Conservation (phyloP, 129 eudicot species). For the Helianthus tuberosus region DNA sequence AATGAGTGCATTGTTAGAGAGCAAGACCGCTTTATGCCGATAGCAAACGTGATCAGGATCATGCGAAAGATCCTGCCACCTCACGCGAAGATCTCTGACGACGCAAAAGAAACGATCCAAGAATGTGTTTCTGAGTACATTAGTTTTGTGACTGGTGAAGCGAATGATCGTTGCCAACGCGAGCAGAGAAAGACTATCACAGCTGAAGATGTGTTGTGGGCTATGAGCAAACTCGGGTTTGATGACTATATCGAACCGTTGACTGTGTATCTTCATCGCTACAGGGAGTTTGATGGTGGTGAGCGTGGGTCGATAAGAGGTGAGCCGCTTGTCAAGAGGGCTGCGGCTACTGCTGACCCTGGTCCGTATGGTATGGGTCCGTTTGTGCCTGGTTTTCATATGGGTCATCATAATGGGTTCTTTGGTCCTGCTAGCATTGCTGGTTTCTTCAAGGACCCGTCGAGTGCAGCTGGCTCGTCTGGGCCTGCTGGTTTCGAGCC, state of each 20-base stretch:
- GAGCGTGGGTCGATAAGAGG: slow-evolving; percentile 72
- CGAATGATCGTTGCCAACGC: slow-evolving; percentile 86
- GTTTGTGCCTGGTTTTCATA: slow-evolving; percentile 42
- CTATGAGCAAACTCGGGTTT: slow-evolving; percentile 91
- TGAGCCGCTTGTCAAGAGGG: slow-evolving; percentile 59
- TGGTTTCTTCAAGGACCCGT: slow-evolving; percentile 53
- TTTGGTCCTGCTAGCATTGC: slow-evolving; percentile 48
- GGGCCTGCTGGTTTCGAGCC: slow-evolving; percentile 31
- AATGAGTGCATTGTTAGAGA: slow-evolving; percentile 81
- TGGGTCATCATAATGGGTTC: slow-evolving; percentile 42
- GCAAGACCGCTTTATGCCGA: slow-evolving; percentile 97
- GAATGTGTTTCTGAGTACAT: slow-evolving; percentile 97
- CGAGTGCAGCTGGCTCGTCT: slow-evolving; percentile 41
- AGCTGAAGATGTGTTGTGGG: slow-evolving; percentile 98
- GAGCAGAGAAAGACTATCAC: slow-evolving; percentile 99
- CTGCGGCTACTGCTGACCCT: slow-evolving; percentile 39
- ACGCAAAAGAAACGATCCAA: slow-evolving; percentile 92
- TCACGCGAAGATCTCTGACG: slow-evolving; percentile 88
- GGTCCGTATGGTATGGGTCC: slow-evolving; percentile 37
- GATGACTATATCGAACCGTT: slow-evolving; percentile 95
- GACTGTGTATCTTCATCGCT: slow-evolving; percentile 77
- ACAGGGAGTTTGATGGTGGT: slow-evolving; percentile 73
- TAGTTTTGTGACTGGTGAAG: slow-evolving; percentile 96
- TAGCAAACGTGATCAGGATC: slow-evolving; percentile 86
- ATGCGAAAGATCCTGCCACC: slow-evolving; percentile 89